These are phyloP conservation scores for Phellinidium pouzarii DNA, from an alignment of 1,284 basidiomycete species.

Conservation along the genomic window DNA sequence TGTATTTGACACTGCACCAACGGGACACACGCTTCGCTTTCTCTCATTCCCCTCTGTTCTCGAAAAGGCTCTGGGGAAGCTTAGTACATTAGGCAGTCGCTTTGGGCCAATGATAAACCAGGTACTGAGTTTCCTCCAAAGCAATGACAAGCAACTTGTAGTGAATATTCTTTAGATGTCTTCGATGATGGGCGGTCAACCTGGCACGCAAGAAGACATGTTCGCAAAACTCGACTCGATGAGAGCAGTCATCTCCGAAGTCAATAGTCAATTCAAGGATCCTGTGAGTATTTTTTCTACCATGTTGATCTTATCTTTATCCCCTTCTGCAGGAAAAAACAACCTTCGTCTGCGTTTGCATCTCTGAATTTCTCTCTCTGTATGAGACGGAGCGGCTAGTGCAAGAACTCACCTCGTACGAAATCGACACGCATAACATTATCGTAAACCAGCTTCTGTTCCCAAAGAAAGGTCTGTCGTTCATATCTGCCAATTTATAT, in stretches of 20 bases:
- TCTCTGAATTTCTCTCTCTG: constrained; percentile 95
- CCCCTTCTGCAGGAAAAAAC: constrained; percentile 76
- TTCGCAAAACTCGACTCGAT: constrained; percentile 97
- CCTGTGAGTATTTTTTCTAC: constrained; percentile 52
- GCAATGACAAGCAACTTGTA: background rate
- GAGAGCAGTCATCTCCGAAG: constrained; percentile 95
- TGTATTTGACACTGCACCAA: constrained; percentile 98
- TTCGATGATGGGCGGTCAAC: constrained; percentile 89
- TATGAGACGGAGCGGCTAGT: constrained; percentile 98
- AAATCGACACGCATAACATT: constrained; percentile 98
- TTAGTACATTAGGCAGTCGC: constrained; percentile 84
- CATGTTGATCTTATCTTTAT: background rate
- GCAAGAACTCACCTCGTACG: constrained; percentile 93
- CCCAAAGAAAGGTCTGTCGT: constrained; percentile 74
- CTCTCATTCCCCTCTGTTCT: constrained; percentile 96
- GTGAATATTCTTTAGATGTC: constrained; percentile 59
- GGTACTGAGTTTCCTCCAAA: constrained; percentile 32
- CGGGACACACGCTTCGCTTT: constrained; percentile 97
- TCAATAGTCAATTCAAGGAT: constrained; percentile 99
- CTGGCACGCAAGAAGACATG: constrained; percentile 90
- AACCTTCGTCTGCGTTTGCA: constrained; percentile 97
- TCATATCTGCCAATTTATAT: background rate
- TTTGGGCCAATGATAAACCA: constrained; percentile 98
- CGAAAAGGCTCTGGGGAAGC: constrained; percentile 95
- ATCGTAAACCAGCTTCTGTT: constrained; percentile 97